Conservation (phyloP, 1,284 basidiomycete species). For the Meripilus lineatus region DNA sequence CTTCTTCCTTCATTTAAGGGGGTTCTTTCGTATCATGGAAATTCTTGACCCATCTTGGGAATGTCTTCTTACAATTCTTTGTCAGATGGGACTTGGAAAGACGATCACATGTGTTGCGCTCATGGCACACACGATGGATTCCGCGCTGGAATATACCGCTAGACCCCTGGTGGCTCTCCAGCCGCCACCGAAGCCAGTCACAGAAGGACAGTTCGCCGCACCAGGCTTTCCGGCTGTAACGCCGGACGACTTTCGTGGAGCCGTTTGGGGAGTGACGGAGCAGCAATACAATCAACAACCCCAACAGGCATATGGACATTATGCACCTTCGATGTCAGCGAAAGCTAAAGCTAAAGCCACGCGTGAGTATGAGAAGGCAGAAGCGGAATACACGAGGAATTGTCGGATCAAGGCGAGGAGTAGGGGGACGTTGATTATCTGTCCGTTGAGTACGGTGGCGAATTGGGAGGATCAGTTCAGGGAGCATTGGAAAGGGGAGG, state of each 20-base stretch:
- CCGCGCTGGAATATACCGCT: slow-evolving; percentile 67
- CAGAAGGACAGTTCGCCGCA: background rate
- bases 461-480: slow-evolving; percentile 99
- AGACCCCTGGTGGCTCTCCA: slow-evolving; percentile 44
- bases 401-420: slow-evolving; percentile 76
- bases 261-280: slow-evolving; percentile 81
- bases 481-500: slow-evolving; percentile 90
- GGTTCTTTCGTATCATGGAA: too few species aligned
- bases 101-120: slow-evolving; percentile 93
- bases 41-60: too few species aligned
- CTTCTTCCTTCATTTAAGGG: background rate
- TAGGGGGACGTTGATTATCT: slow-evolving; percentile 93
- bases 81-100: slow-evolving; percentile 96
- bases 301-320: too few species aligned
- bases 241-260: slow-evolving; percentile 67
- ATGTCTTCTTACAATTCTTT: too few species aligned
- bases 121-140: slow-evolving; percentile 78
- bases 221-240: slow-evolving; percentile 37
- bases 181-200: slow-evolving; percentile 35
- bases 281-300: slow-evolving; percentile 19
- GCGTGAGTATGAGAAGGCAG: slow-evolving; percentile 60
- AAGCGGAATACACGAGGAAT: slow-evolving; percentile 62
- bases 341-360: slow-evolving; percentile 63
- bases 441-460: slow-evolving; percentile 92
- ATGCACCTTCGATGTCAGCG: too few species aligned